Evolutionary conservation across 305 asterid genomes (phyloP).

Genomic region (Solanum chacoense): DNA sequence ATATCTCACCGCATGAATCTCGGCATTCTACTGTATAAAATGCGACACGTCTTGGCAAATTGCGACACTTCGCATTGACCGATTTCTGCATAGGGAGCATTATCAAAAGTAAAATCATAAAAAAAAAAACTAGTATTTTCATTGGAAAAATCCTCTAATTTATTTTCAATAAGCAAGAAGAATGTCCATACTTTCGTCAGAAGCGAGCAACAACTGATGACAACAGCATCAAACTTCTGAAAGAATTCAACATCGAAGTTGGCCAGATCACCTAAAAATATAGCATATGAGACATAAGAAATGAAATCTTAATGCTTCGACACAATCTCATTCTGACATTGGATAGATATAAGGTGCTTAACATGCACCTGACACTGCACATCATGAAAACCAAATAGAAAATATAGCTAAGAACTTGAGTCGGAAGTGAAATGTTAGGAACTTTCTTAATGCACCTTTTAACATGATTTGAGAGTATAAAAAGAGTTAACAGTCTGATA

Average conservation of each 20-base stretch:
- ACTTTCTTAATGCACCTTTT: neutral
- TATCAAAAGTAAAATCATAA: neutral
- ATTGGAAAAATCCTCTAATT: neutral
- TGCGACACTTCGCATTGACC: constrained; percentile 73
- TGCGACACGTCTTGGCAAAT: constrained; percentile 55
- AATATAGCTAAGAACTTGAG: neutral
- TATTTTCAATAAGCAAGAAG: constrained; percentile 7
- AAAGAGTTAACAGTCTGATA: neutral
- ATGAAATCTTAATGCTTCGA: neutral
- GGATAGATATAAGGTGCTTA: neutral
- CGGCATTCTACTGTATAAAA: constrained; percentile 86
- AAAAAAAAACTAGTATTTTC: neutral
- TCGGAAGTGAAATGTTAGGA: neutral
- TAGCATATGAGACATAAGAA: neutral
- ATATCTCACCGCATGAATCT: constrained; percentile 88
- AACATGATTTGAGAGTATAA: neutral
- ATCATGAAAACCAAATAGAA: neutral
- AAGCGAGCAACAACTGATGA: constrained; percentile 66
- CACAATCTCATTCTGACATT: neutral
- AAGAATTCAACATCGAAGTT: constrained; percentile 53
- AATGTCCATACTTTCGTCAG: constrained; percentile 46
- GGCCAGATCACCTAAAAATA: constrained; percentile 51
- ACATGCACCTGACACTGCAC: neutral
- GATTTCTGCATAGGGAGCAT: constrained; percentile 42
- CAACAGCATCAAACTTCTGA: constrained; percentile 68